Base-by-base conservation (phyloP, 768 basidiomycete species). In the Fomitopsis serialis region DNA sequence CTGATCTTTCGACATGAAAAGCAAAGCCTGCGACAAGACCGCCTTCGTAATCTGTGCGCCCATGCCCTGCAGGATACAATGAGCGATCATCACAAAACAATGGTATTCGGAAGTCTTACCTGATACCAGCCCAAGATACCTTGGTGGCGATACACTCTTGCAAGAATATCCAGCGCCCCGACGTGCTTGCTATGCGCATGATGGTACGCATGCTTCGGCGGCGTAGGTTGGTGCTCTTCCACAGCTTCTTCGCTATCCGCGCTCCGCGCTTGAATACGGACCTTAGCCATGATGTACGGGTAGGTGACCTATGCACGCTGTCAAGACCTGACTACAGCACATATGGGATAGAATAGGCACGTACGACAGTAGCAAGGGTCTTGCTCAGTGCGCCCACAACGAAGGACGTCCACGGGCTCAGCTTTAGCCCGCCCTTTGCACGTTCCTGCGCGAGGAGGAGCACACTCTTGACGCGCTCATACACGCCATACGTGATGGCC, bases 1-100 rank as follows among this genome's bases (percentile, higher is more conserved):
- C 64, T 94, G 90, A 63, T 98, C 96, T 71, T 99, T 99, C 58
- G 93, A 91, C 74, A 96, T 88, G 76, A 99, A 99, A 50, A 98
- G 72, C 58, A 99, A 76, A 2, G 94, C 96, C 69, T 99, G 97
- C 8, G 92, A 90, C 13, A 99, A 72, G 12, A 98, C 95, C 0
- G 96, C 97, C 68, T 99, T 99, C 48, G 84, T 78, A 53, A 98
- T 94, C 69, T 99, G 97, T 0, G 97, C 95, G 59, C 87, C 78
- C 89, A 99, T 95, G 11, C 97, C 97, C 87, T 95, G 69, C 45
- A 35, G 40, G 36, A 53, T 23, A 50, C 13, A 43, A n/a, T n/a
- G 32, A 15, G 45, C 8, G n/a, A n/a, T n/a, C n/a, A n/a, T n/a
- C n/a, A n/a, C n/a, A n/a, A n/a, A n/a, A n/a, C n/a, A n/a, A n/a